phyloP scores from a whole-genome alignment of 2,329 filamentous ascomycete species.

The Apiospora phragmitis region DNA sequence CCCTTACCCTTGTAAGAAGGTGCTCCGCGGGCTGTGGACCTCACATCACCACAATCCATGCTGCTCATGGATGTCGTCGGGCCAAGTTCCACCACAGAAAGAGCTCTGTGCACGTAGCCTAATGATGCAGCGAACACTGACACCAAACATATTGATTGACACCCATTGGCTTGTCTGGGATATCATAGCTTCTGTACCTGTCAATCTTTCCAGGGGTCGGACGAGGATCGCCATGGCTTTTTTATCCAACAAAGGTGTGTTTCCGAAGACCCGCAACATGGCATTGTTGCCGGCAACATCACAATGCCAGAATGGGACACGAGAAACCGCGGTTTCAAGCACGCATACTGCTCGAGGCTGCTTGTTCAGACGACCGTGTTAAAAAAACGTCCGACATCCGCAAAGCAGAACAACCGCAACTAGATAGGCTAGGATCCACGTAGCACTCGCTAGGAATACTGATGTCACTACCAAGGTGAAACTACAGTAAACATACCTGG shows the following conservation, averaged over 20 bases:
- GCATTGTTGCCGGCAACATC: background rate
- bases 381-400: background rate
- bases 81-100: background rate
- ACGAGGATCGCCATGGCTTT: background rate
- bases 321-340: background rate
- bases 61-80: background rate
- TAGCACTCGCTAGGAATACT: background rate
- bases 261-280: conserved; percentile 6
- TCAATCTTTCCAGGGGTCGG: conserved; percentile 2
- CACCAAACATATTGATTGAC: background rate
- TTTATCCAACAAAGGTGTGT: background rate
- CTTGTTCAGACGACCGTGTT: background rate
- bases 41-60: background rate
- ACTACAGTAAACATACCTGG: background rate
- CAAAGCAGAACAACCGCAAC: background rate
- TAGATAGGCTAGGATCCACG: background rate
- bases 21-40: background rate
- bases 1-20: background rate
- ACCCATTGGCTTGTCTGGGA: background rate
- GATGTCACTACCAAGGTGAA: background rate
- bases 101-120: conserved; percentile 3
- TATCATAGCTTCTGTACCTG: background rate
- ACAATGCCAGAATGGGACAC: conserved; percentile 1
- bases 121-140: background rate
- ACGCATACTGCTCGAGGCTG: background rate